phyloP scores from a whole-genome alignment of 352 stramenopile genomes.

The Thraustotheca clavata region DNA sequence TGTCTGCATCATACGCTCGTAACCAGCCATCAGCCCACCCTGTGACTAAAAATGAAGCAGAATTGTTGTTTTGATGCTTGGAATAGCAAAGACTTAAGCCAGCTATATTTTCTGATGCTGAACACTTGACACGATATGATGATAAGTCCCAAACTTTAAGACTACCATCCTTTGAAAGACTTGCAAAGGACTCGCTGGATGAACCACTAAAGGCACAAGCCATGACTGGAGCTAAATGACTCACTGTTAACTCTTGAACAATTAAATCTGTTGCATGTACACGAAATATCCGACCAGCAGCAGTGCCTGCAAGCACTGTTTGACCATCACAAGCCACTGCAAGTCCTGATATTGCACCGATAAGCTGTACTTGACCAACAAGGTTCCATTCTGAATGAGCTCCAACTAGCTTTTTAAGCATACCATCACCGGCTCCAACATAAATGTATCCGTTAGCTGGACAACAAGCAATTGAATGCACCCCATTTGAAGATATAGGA shows the following conservation, averaged over 20 bases:
- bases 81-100: conserved; percentile 40
- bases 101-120: conserved; percentile 47
- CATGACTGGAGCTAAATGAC: conserved; percentile 54
- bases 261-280: conserved; percentile 42
- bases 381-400: conserved; percentile 76
- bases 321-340: conserved; percentile 45
- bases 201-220: conserved; percentile 47
- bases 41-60: conserved; percentile 38
- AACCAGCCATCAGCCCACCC: conserved; percentile 72
- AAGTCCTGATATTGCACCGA: conserved; percentile 70
- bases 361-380: conserved; percentile 67
- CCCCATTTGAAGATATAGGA: conserved; percentile 50
- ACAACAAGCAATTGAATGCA: conserved; percentile 69
- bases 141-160: conserved; percentile 61
- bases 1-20: conserved; percentile 43
- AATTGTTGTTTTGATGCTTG: too few species aligned
- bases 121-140: conserved; percentile 54
- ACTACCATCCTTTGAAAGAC: conserved; percentile 59
- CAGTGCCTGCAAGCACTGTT: conserved; percentile 57
- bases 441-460: conserved; percentile 56
- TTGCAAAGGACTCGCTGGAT: conserved; percentile 53
- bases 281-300: conserved; percentile 65
- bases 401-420: conserved; percentile 77
- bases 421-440: conserved; percentile 75
- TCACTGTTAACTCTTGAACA: conserved; percentile 45